Evolutionary conservation across 129 eudicot species (phyloP), one percentile per base, ranked within the genome.

Genomic region (Tagetes erecta): DNA sequence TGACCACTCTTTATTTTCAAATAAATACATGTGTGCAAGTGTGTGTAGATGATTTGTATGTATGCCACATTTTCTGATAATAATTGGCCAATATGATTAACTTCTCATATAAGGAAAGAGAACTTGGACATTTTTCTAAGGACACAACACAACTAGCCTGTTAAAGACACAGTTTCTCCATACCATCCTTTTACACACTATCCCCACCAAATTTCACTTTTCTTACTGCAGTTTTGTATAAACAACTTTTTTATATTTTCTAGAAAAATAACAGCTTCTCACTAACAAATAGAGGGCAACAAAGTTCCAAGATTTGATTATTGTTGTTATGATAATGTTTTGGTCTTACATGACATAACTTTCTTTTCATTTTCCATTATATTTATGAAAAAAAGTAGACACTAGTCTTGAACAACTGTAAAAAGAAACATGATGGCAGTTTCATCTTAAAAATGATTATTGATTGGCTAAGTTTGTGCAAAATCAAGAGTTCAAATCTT

Each of bases 101-200:
- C 40, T 74, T 55, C 76, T 60, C 83, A 71, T 66, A 69, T 65
- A 59, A 84, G 73, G 78, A 78, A 84, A 79, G 72, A 75, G 87
- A 80, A 84, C 83, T 86, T 86, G 95, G 91, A 81, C 89, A 83
- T 72, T 80, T 66, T 72, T 70, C 72, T 59, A 80, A 45, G 59
- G 59, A 52, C 31, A 14, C 6, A 52, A 52, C 37, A 56, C 63
- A 56, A 56, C 37, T 56, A 30, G 63, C 63, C 63, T 56, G 30
- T 56, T 56, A 56, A 56, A 56, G 63, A 55, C 60, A 56, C 63
- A 56, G 30, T 56, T 6, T 56, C 9, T 31, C 63, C 63, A 56
- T 56, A 56, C 63, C 63, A 27, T 30, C 27, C 33, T 52, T 52
- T 52, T 33, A 52, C 58, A 20, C 27, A 27, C 34, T 40, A 40